Base-by-base conservation (phyloP, 805 yeast species). In the Myxozyma mucilagina region DNA sequence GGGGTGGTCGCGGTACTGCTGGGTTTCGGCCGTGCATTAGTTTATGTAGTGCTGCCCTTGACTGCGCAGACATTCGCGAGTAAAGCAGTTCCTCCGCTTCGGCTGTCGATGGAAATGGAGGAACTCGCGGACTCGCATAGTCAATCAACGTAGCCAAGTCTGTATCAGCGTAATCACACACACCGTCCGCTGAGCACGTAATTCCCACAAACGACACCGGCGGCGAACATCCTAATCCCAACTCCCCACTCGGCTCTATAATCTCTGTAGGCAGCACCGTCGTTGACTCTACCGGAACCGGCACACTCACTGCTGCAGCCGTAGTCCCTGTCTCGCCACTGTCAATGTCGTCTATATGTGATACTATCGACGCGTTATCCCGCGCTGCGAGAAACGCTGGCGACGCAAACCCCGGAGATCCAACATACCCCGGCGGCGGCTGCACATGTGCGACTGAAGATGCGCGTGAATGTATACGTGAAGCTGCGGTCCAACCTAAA, bases 401-500 rank as follows among this genome's bases (percentile, higher is more conserved):
- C 14, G 65, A 61, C 24, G 52, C 59, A 20, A 61, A 61, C 6
- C 65, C 65, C 1, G 65, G 56, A 1, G 56, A 52, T 10, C 56
- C 56, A n/a, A 52, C 48, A 42, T 31, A 41, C 5, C 13, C 35
- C 32, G 32, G 49, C 49, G 48, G 56, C 31, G 48, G 39, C 11
- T 48, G 56, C 56, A 44, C 20, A 16, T 43, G 48, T 8, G 53
- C 34, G 20, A 61, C 50, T 6, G 67, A 60, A 34, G 61, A 56
- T 14, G 58, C 50, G 20, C 67, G 67, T 18, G 67, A 63, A 39
- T 63, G 67, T 16, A 63, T 49, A 20, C 67, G 64, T 35, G 66
- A 56, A 14, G 67, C 67, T 13, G 65, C 67, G 1, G 67, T 63
- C 67, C 67, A 63, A 49, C 67, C 67, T 29, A 61, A 42, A 24